Evolutionary conservation across 164 flowering plant genomes (phyloP), one percentile per base, ranked within the genome.

Genomic region (Chloranthus sessilifolius): DNA sequence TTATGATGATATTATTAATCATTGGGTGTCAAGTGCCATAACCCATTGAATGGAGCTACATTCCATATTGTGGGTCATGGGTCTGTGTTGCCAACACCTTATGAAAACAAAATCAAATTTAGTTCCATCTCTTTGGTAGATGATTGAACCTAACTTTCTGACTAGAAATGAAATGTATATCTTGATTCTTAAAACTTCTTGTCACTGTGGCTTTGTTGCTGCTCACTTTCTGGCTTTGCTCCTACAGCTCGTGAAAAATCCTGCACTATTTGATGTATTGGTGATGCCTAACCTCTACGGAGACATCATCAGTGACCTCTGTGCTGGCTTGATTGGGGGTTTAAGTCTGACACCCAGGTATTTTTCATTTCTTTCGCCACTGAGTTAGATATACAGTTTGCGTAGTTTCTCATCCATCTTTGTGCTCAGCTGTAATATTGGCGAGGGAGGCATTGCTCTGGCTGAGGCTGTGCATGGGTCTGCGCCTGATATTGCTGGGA

Each of bases 401-500:
- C 38, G 3, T 20, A 17, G 11, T 40, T 9, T 30, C 19, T 33
- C 26, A 35, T 43, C 17, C 25, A 17, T 47, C 24, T 26, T 53
- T 22, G 6, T 46, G 3, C 59, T 33, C 74, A 91, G 98, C 64
- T 83, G 88, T 64, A 92, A 92, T 54, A 92, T 92, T 61, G 99
- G 99, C 37, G 95, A 88, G 78, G 88, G 87, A 50, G 99, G 99
- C 47, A 82, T 92, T 68, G 90, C 91, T 31, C 85, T 92, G 53
- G 99, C 99, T 60, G 99, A 92, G 69, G 99, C 97, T 62, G 99
- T 92, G 17, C 99, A 92, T 77, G 99, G 99, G 50, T 92, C 98
- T 28, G 98, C 98, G 11, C 98, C 98, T 68, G 98, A 92, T 73
- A 92, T 92, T 55, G 98, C 96, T 48, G 98, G 98, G 58, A 82